Conservation (phyloP, 371 early-diverging fungal genomes). For the Mucor sp. region DNA sequence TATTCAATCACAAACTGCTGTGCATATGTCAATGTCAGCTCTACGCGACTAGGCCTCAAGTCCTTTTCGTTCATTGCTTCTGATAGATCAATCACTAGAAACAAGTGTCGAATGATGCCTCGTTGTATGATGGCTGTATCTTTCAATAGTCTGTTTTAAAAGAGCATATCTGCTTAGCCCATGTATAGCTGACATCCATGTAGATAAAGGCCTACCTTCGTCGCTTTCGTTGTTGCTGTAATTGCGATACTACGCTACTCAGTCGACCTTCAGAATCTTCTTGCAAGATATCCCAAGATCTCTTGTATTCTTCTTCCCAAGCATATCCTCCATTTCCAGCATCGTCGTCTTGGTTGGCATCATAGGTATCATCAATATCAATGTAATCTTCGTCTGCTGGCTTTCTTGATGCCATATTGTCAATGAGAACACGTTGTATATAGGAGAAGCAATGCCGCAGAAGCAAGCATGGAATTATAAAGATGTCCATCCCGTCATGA, state of each 20-base stretch:
- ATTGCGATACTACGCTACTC: constrained; percentile 71
- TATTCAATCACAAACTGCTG: constrained; percentile 84
- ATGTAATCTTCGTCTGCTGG: constrained; percentile 52
- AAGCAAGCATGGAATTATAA: neutral
- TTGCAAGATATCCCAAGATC: constrained; percentile 93
- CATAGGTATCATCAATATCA: constrained; percentile 56
- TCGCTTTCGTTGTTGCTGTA: constrained; percentile 78
- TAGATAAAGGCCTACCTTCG: constrained; percentile 49
- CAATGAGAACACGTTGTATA: neutral
- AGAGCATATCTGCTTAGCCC: neutral
- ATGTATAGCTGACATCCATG: neutral
- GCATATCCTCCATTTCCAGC: constrained; percentile 67
- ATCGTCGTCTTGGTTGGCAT: constrained; percentile 47
- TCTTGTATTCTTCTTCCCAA: constrained; percentile 96
- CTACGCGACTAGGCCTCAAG: constrained; percentile 79
- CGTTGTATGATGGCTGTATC: constrained; percentile 87
- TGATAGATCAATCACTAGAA: constrained; percentile 83
- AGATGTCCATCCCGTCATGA: neutral
- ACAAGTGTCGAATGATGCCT: constrained; percentile 92
- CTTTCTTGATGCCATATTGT: constrained; percentile 19
- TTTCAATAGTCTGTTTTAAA: constrained; percentile 53
- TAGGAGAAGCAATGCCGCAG: neutral
- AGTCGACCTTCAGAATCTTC: constrained; percentile 91
- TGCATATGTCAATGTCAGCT: constrained; percentile 66
- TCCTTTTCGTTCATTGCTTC: constrained; percentile 85